phyloP scores from a whole-genome alignment of 768 basidiomycete species.

The Auriscalpium microsporum region DNA sequence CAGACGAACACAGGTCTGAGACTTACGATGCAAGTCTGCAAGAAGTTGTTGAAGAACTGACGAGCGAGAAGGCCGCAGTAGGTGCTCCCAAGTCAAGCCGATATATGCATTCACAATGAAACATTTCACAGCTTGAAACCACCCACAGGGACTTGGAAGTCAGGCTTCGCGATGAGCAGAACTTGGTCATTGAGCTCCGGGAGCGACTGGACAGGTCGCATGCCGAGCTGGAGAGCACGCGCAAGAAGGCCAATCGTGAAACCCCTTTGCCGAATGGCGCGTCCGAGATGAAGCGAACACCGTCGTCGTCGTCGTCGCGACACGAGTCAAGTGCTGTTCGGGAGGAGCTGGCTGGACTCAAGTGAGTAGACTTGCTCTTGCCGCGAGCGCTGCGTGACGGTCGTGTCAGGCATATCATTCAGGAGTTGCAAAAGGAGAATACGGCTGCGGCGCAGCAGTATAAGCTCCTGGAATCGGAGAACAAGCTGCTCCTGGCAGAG shows the following conservation, averaged over 20 bases:
- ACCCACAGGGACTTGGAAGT: background rate
- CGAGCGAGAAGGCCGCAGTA: slow-evolving; percentile 6
- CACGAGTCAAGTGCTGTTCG: slow-evolving; percentile 37
- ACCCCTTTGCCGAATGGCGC: slow-evolving; percentile 33
- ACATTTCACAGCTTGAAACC: slow-evolving; percentile 4
- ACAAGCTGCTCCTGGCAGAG: slow-evolving; percentile 57
- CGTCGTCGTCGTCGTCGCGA: slow-evolving; percentile 25
- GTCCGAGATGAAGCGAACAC: slow-evolving; percentile 22
- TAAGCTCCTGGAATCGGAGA: slow-evolving; percentile 71
- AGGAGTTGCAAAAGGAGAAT: slow-evolving; percentile 82
- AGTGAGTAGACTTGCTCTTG: slow-evolving; percentile 36
- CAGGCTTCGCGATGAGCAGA: slow-evolving; percentile 7
- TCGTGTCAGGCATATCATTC: slow-evolving; percentile 65
- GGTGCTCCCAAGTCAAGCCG: background rate
- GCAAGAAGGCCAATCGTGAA: slow-evolving; percentile 57
- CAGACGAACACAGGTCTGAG: background rate
- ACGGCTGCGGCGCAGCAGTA: slow-evolving; percentile 49
- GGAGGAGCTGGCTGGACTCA: slow-evolving; percentile 78
- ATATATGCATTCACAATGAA: background rate
- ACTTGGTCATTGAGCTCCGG: slow-evolving; percentile 15
- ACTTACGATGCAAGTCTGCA: background rate
- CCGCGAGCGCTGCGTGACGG: background rate
- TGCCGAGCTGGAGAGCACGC: slow-evolving; percentile 45
- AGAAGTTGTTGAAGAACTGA: slow-evolving; percentile 5
- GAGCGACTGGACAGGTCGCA: slow-evolving; percentile 32